These are phyloP conservation scores for Euptelea pleiosperma DNA, from an alignment of 164 flowering plant species.

Conservation along the genomic window DNA sequence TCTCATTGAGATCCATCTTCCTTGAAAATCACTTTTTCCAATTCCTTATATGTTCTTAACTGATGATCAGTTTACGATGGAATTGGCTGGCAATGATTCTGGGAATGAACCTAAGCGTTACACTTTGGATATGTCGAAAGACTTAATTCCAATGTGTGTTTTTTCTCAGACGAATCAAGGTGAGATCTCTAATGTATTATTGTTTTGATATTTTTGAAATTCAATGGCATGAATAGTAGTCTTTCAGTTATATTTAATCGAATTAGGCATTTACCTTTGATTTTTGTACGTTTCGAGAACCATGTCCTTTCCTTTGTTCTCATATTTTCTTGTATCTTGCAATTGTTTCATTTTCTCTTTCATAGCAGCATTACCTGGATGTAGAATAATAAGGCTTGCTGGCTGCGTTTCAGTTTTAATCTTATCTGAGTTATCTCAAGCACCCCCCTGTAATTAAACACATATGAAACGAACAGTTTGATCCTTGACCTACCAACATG, in stretches of 20 bases:
- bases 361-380: too few species aligned
- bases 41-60: conserved; percentile 18
- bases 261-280: neutral
- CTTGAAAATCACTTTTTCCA: conserved; percentile 2
- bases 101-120: conserved; percentile 54
- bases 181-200: conserved; percentile 19
- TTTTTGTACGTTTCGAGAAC: too few species aligned
- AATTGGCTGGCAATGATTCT: conserved; percentile 51
- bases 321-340: too few species aligned
- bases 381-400: too few species aligned
- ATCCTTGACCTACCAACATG: too few species aligned
- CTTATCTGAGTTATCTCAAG: too few species aligned
- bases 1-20: neutral
- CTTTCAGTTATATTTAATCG: neutral
- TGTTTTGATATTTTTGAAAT: neutral
- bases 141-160: conserved; percentile 66
- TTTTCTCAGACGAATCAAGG: conserved; percentile 76
- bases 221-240: neutral
- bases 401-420: too few species aligned
- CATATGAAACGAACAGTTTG: too few species aligned
- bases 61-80: conserved; percentile 76
- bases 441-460: too few species aligned
- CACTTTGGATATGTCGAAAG: conserved; percentile 68
- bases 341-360: too few species aligned
- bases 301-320: too few species aligned